These are phyloP conservation scores for Neonectria ditissima DNA, from an alignment of 2,329 filamentous ascomycete species.

Conservation along the genomic window DNA sequence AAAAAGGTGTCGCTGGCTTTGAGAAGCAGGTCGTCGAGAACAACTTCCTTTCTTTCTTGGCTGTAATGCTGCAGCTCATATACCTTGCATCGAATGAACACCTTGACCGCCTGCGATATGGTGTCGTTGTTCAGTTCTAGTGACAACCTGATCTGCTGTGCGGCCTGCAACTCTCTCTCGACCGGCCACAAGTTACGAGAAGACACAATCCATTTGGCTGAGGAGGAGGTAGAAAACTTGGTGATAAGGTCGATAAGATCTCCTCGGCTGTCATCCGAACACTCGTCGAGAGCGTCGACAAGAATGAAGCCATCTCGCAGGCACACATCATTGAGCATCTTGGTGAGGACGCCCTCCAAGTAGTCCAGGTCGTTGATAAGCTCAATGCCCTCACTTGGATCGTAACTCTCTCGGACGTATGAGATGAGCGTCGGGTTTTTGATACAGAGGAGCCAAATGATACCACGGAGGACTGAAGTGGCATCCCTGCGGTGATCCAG, in stretches of 20 bases:
- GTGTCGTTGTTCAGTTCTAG: slow-evolving; percentile 53
- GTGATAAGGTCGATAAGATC: slow-evolving; percentile 49
- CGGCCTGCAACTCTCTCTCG: slow-evolving; percentile 45
- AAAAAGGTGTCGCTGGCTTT: slow-evolving; percentile 53
- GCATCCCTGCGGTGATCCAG: slow-evolving; percentile 54
- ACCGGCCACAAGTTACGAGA: slow-evolving; percentile 54
- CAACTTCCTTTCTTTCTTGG: slow-evolving; percentile 9
- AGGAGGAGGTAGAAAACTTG: not conserved
- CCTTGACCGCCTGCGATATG: slow-evolving; percentile 50
- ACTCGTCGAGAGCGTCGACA: slow-evolving; percentile 63
- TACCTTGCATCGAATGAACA: slow-evolving; percentile 54
- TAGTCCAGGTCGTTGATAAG: too few species aligned
- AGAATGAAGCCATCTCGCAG: slow-evolving; percentile 47
- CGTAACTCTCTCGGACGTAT: slow-evolving; percentile 51
- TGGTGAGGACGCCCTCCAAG: slow-evolving; percentile 52
- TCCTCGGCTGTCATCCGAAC: slow-evolving; percentile 35
- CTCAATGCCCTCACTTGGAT: slow-evolving; percentile 50
- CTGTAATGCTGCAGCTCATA: slow-evolving; percentile 41
- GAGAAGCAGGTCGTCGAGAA: slow-evolving; percentile 33
- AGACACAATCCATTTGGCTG: slow-evolving; percentile 57
- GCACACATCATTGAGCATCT: slow-evolving; percentile 49
- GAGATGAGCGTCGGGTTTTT: slow-evolving; percentile 50
- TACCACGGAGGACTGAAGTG: slow-evolving; percentile 55
- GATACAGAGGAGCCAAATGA: slow-evolving; percentile 56
- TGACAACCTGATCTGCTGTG: slow-evolving; percentile 43